phyloP scores from a whole-genome alignment of 2,329 filamentous ascomycete genomes.

The Hypoxylon sp. region DNA sequence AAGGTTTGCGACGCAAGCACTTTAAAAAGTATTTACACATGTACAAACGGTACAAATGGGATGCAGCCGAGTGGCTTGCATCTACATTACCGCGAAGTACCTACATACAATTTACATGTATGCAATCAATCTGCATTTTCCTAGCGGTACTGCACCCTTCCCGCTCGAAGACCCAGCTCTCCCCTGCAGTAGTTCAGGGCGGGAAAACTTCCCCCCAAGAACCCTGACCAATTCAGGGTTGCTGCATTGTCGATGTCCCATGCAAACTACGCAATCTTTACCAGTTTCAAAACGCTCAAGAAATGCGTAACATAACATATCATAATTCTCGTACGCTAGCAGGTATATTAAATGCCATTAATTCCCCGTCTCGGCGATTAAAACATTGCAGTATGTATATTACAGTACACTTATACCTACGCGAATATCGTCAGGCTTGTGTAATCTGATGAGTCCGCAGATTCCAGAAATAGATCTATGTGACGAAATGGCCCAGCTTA shows the following conservation, averaged over 20 bases:
- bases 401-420: background rate
- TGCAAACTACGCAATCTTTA: slow-evolving; percentile 32
- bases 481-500: slow-evolving; percentile 29
- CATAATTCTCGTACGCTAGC: background rate
- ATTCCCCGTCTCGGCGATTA: slow-evolving; percentile 23
- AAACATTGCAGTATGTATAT: slow-evolving; percentile 3
- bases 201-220: slow-evolving; percentile 34
- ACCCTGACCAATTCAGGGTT: slow-evolving; percentile 34
- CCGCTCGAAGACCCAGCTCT: slow-evolving; percentile 34
- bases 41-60: slow-evolving; percentile 24
- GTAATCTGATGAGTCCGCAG: slow-evolving; percentile 19
- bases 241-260: slow-evolving; percentile 22
- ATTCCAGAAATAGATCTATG: slow-evolving; percentile 39
- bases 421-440: slow-evolving; percentile 5
- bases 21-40: slow-evolving; percentile 6
- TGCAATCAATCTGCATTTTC: slow-evolving; percentile 25
- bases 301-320: slow-evolving; percentile 37
- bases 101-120: slow-evolving; percentile 13
- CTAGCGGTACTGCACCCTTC: slow-evolving; percentile 40
- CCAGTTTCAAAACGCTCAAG: slow-evolving; percentile 15
- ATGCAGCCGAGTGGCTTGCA: slow-evolving; percentile 40
- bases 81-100: slow-evolving; percentile 27
- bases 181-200: slow-evolving; percentile 42
- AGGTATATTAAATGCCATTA: slow-evolving; percentile 26
- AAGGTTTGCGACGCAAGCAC: slow-evolving; percentile 9